These are phyloP conservation scores for Ramaria sp. DNA, from an alignment of 768 basidiomycete species.

Conservation along the genomic window DNA sequence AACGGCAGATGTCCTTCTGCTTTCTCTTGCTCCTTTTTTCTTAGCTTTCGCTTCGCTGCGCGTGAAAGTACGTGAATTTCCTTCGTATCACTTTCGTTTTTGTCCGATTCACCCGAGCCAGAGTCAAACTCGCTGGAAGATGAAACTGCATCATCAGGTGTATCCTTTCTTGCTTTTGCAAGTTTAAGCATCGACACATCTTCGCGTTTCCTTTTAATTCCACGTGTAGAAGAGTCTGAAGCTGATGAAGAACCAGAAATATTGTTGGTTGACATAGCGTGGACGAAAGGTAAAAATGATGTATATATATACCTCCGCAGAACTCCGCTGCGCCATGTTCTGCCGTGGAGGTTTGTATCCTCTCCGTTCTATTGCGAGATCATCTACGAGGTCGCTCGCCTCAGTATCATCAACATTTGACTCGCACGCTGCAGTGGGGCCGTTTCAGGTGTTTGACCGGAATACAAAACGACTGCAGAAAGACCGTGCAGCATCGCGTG, in stretches of 20 bases:
- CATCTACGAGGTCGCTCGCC: not conserved
- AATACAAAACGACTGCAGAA: slow-evolving; percentile 65
- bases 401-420: not conserved
- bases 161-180: not conserved
- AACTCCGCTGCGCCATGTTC: not conserved
- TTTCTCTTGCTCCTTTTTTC: slow-evolving; percentile 26
- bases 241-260: not conserved
- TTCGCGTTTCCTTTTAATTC: slow-evolving; percentile 3
- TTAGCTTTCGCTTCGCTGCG: slow-evolving; percentile 57
- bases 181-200: not conserved
- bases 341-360: not conserved
- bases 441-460: slow-evolving; percentile 85
- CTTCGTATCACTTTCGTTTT: slow-evolving; percentile 14
- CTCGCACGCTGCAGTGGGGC: slow-evolving; percentile 27
- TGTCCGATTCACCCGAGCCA: slow-evolving; percentile 10
- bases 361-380: not conserved
- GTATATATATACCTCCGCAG: too few relatives aligned
- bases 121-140: slow-evolving; percentile 11
- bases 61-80: slow-evolving; percentile 55
- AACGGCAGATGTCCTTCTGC: slow-evolving; percentile 26
- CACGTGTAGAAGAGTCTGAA: not conserved
- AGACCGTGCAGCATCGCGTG: slow-evolving; percentile 53
- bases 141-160: not conserved
- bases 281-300: not conserved
- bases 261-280: not conserved